Base-by-base conservation (phyloP, 2,329 filamentous ascomycete genomes). In the Ascochyta lentis region DNA sequence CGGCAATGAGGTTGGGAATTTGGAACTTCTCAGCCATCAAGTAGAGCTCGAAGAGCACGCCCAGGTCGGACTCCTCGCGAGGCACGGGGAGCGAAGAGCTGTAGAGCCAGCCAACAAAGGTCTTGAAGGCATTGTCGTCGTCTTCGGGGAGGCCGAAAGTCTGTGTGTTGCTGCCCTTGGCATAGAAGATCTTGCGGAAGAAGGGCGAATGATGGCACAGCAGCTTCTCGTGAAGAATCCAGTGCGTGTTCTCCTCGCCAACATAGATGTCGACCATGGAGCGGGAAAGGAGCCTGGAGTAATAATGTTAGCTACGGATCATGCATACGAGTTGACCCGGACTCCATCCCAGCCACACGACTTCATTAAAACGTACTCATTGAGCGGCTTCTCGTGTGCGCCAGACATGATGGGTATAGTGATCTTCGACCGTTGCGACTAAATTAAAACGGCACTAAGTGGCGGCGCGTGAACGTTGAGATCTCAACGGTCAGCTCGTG, bases 201-300 rank as follows among this genome's bases (percentile, higher is more conserved):
- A 82, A 83, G 43, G 78, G 77, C 31, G 80, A 83, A 70, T 82
- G 78, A 65, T 83, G 68, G 76, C 80, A 83, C 41, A 84, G 79
- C 7, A 84, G 81, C 61, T 83, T 83, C 66, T 84, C 81, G 76
- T 84, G 82, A 4, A 84, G 75, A 52, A 80, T 77, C 81, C 81
- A 84, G 70, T 82, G 80, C 1, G 81, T 83, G 73, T 81, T 82
- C 33, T 82, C 79, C 6, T 76, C 60, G 49, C 82, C 82, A 68
- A 84, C 80, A 68, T 84, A 84, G 70, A 84, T 79, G 72, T 84
- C 80, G 54, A 84, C 82, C 73, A 84, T 79, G 56, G 80, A 78
- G 51, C 76, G 78, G 54, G 81, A 81, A 59, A 84, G 79, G 63
- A 84, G 80, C 73, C 80, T 83, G 63, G 15, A 23, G 41, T 16